phyloP scores from a whole-genome alignment of 116 monocot genomes.

The Phalaenopsis hybrid region DNA sequence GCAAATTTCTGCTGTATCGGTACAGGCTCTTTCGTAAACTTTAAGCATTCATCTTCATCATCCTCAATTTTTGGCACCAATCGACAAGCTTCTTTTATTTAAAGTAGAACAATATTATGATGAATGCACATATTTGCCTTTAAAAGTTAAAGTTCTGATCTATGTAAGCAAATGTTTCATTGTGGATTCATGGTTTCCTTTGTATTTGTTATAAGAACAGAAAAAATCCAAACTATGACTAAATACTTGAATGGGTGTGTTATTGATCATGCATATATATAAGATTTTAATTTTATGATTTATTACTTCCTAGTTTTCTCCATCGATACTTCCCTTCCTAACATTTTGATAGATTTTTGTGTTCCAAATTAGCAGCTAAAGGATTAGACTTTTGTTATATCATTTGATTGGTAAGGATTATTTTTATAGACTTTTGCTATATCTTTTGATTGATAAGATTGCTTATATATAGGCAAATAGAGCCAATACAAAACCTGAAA shows the following conservation, averaged over 20 bases:
- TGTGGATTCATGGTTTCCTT: background rate
- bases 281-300: background rate
- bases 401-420: no score
- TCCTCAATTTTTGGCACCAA: background rate
- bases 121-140: background rate
- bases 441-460: no score
- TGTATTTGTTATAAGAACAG: background rate
- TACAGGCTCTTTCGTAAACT: background rate
- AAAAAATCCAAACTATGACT: background rate
- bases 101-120: background rate
- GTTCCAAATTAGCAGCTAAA: background rate
- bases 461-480: no score
- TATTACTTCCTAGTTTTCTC: background rate
- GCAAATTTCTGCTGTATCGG: background rate
- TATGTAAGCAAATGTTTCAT: background rate
- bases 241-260: background rate
- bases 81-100: background rate
- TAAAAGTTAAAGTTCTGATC: background rate
- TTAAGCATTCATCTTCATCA: background rate
- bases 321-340: background rate
- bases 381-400: no score
- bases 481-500: no score
- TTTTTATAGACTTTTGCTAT: no score
- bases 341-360: background rate
- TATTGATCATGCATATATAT: background rate